A percentile compares a stretch with the other conserved stretches of the same genome.
These are phyloP conservation scores for Ogataea angusta DNA, from an alignment of 805 yeast species.

Conservation along the genomic window DNA sequence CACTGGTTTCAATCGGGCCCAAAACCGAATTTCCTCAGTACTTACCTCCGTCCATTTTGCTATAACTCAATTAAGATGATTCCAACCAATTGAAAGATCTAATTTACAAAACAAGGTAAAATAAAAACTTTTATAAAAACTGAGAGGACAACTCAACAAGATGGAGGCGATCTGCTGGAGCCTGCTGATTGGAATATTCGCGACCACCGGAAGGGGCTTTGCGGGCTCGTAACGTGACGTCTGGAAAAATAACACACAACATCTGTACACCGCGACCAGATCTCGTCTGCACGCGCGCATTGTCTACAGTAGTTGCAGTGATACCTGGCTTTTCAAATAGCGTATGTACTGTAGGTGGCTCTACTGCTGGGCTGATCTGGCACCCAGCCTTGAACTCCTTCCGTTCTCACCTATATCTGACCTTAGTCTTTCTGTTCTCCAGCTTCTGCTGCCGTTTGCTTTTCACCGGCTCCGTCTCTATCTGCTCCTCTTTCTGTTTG, in stretches of 20 bases:
- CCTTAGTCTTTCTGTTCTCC: conserved; percentile 30
- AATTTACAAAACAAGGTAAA: conserved; percentile 10
- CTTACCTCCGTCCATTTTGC: conserved; percentile 62
- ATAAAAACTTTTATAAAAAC: conserved; percentile 15
- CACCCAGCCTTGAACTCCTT: too few species aligned
- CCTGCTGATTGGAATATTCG: conserved; percentile 13
- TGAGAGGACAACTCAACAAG: conserved; percentile 26
- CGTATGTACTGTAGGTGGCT: too few species aligned
- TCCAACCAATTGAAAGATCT: conserved; percentile 18
- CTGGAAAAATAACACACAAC: background rate
- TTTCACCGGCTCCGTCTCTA: conserved; percentile 21
- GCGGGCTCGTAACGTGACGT: conserved; percentile 11
- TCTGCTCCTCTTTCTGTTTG: conserved; percentile 13
- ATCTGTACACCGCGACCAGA: conserved; percentile 5
- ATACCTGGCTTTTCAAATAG: too few species aligned
- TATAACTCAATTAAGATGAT: conserved; percentile 13
- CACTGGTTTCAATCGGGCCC: conserved; percentile 9
- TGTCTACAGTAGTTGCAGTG: background rate
- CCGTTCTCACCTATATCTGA: conserved; percentile 7
- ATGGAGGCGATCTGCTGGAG: conserved; percentile 9
- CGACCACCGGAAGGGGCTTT: conserved; percentile 10
- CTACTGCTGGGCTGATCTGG: too few species aligned
- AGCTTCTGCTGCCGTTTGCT: conserved; percentile 39
- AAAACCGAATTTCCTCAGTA: conserved; percentile 13
- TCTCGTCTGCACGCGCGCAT: background rate